Base-by-base conservation (phyloP, 495 filamentous ascomycete species). In the Xylaria sp. region DNA sequence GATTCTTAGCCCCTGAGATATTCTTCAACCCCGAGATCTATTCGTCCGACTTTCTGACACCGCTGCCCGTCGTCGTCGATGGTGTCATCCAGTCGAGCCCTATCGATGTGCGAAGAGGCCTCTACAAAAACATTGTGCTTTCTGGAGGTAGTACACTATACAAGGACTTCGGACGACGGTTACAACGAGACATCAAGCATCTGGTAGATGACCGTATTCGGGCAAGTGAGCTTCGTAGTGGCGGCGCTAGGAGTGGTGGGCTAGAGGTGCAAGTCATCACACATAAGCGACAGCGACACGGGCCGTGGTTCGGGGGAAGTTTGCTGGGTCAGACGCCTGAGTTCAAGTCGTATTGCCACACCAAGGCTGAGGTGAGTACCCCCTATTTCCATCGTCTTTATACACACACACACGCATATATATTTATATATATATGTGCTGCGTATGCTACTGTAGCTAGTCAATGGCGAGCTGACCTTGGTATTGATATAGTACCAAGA, bases 21-120 rank as follows among this genome's bases (percentile, higher is more conserved):
- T 99, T 98, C 86, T 99, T 99, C 87, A 99, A 98, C 81, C 96
- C 96, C 43, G 96, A 99, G 85, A 98, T 98, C 77, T 98, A 97
- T 85, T 97, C 93, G 40, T 97, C 95, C 69, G 97, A 99, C 81
- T 99, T 98, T 84, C 85, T 98, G 72, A 99, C 96, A 5, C 96
- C 96, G 7, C 87, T 99, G 3, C 96, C 96, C 40, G 93, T 85
- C 59, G 94, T 98, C 50, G 96, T 98, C 58, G 96, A 99, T 78
- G 92, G 91, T 62, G 96, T 98, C 70, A 99, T 99, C 77, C 96
- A 99, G 80, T 93, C 92, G 26, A 97, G 94, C 52, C 96, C 96
- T 40, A 99, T 99, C 76, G 96, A 99, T 79, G 96, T 99, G 59
- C 93, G 96, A 72, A 87, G 96, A 82, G 96, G 96, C 29, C 88